phyloP scores from a whole-genome alignment of 1,284 basidiomycete genomes.

The Somion occarium region DNA sequence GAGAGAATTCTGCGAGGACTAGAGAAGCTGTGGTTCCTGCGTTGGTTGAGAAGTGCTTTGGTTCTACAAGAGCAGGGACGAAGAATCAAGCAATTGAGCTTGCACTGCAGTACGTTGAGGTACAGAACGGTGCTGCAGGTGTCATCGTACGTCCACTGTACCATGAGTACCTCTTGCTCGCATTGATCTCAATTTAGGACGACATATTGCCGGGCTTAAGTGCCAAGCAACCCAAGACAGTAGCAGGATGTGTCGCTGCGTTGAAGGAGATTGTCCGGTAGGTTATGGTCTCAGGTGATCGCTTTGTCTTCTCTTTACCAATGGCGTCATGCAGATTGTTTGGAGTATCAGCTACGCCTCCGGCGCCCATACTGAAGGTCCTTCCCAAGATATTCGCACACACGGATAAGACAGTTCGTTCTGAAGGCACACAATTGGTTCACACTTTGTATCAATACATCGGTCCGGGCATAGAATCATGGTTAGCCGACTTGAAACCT shows the following conservation, averaged over 20 bases:
- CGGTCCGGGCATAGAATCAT: slow-evolving; percentile 84
- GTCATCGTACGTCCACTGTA: slow-evolving; percentile 70
- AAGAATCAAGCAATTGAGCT: slow-evolving; percentile 87
- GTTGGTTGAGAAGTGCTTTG: slow-evolving; percentile 94
- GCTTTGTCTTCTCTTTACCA: slow-evolving; percentile 4
- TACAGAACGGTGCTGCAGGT: slow-evolving; percentile 86
- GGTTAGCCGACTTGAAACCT: slow-evolving; percentile 90
- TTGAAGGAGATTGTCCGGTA: slow-evolving; percentile 77
- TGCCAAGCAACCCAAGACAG: slow-evolving; percentile 94
- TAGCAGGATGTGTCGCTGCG: slow-evolving; percentile 76
- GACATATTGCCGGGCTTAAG: slow-evolving; percentile 83
- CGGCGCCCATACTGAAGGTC: slow-evolving; percentile 78
- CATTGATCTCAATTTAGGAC: slow-evolving; percentile 42
- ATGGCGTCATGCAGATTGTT: slow-evolving; percentile 53
- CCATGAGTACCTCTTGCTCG: slow-evolving; percentile 21
- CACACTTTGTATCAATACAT: slow-evolving; percentile 86
- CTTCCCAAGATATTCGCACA: slow-evolving; percentile 95
- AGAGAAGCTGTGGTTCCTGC: slow-evolving; percentile 82
- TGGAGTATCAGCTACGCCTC: slow-evolving; percentile 75
- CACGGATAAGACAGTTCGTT: slow-evolving; percentile 92
- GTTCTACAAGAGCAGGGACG: slow-evolving; percentile 89
- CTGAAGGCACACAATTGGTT: slow-evolving; percentile 82
- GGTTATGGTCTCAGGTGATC: slow-evolving; percentile 18
- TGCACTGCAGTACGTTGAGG: slow-evolving; percentile 87
- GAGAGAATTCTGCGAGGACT: slow-evolving; percentile 80